These are phyloP conservation scores for Didymella arachidicola DNA, from an alignment of 2,329 filamentous ascomycete genomes.

Conservation along the genomic window DNA sequence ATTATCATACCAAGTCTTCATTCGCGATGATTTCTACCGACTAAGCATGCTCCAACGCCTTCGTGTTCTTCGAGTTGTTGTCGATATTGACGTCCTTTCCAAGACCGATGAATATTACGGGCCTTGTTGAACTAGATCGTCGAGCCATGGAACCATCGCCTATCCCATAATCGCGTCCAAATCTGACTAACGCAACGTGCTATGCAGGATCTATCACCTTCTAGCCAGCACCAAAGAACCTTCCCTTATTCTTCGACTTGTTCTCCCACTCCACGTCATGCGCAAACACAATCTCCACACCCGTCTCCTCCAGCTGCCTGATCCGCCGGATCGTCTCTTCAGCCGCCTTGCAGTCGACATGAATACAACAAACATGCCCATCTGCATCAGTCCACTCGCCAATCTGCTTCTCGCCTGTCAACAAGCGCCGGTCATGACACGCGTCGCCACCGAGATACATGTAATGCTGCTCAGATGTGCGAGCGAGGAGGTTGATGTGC, in stretches of 20 bases:
- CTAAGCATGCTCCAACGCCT: no score
- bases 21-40: no score
- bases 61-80: no score
- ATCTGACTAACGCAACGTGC: background rate
- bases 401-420: constrained; percentile 62
- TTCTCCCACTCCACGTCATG: constrained; percentile 62
- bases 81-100: no score
- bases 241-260: constrained; percentile 39
- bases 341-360: constrained; percentile 58
- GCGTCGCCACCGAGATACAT: constrained; percentile 63
- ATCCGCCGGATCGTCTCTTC: constrained; percentile 56
- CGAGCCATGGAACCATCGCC: background rate
- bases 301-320: constrained; percentile 48
- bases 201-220: background rate
- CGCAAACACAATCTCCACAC: constrained; percentile 61
- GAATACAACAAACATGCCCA: constrained; percentile 60
- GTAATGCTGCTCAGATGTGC: constrained; percentile 49
- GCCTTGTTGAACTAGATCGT: background rate
- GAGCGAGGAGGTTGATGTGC: constrained; percentile 61
- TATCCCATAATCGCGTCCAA: background rate
- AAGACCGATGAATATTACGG: no score
- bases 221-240: constrained; percentile 38
- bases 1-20: no score
- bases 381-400: constrained; percentile 59
- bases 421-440: constrained; percentile 61